These are phyloP conservation scores for Striga hermonthica DNA, from an alignment of 305 asterid genomes.

Conservation along the genomic window DNA sequence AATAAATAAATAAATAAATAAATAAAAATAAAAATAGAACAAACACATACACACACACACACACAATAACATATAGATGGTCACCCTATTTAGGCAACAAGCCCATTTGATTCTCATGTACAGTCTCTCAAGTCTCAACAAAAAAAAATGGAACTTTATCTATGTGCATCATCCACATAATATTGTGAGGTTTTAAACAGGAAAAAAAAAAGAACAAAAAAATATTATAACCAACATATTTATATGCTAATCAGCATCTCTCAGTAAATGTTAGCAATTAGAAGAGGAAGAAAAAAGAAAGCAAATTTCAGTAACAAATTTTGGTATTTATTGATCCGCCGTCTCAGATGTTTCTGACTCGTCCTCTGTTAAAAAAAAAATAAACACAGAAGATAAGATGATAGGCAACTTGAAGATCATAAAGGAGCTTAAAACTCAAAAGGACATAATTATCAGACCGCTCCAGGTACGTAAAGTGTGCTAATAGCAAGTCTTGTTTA, in stretches of 20 bases:
- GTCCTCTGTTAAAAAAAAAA: slow-evolving; percentile 51
- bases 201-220: not conserved
- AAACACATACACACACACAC: no score
- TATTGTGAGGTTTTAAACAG: slow-evolving; percentile 24
- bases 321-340: slow-evolving; percentile 34
- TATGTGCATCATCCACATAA: not conserved
- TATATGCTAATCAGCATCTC: slow-evolving; percentile 21
- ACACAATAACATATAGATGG: no score
- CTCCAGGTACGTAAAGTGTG: not conserved
- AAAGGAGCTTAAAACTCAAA: not conserved
- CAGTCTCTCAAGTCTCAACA: not conserved
- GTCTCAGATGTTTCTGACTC: slow-evolving; percentile 65
- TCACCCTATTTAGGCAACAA: no score
- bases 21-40: no score
- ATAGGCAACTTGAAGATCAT: not conserved
- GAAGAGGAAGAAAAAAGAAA: slow-evolving; percentile 21
- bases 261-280: slow-evolving; percentile 22
- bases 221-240: slow-evolving; percentile 22
- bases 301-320: slow-evolving; percentile 9
- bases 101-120: no score
- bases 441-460: not conserved
- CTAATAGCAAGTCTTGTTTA: no score
- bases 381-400: slow-evolving; percentile 26
- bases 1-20: no score
- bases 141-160: slow-evolving; percentile 6